phyloP scores from a whole-genome alignment of 192 early-diverging fungal genomes.

The Linnemannia exigua region DNA sequence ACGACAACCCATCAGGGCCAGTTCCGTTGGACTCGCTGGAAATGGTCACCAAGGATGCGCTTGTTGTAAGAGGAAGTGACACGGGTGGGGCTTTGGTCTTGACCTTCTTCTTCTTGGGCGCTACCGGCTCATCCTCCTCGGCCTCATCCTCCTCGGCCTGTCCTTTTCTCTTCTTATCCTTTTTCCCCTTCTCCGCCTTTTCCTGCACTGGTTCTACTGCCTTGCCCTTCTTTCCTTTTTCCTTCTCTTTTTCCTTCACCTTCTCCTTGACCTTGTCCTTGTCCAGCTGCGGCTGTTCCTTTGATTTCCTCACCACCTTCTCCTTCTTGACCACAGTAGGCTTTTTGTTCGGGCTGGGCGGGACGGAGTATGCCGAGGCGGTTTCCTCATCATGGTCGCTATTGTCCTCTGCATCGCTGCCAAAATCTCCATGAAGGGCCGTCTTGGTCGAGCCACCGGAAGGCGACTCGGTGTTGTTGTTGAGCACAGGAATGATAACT shows the following conservation, averaged over 20 bases:
- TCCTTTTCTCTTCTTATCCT: conserved; percentile 6
- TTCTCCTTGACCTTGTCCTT: background rate
- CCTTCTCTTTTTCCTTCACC: conserved; percentile 19
- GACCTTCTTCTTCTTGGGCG: background rate
- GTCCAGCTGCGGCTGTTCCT: background rate
- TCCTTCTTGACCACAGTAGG: conserved; percentile 1
- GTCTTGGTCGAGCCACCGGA: background rate
- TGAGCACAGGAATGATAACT: background rate
- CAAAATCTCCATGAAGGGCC: background rate
- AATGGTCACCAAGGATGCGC: conserved; percentile 24
- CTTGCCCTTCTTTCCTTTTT: background rate
- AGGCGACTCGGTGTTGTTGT: background rate
- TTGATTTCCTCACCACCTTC: background rate
- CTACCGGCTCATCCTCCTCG: background rate
- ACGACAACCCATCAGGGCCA: background rate
- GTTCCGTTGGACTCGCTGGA: conserved; percentile 7
- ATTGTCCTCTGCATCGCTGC: conserved; percentile 19
- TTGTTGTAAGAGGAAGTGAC: background rate
- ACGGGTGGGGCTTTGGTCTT: background rate
- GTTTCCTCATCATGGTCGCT: conserved; percentile 9
- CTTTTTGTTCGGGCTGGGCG: conserved; percentile 27
- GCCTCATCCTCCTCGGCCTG: background rate
- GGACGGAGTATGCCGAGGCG: background rate
- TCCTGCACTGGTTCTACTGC: background rate
- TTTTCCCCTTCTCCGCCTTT: background rate